Evolutionary conservation across 2,329 filamentous ascomycete genomes (phyloP).

Genomic region (Botryosphaeria dothidea): DNA sequence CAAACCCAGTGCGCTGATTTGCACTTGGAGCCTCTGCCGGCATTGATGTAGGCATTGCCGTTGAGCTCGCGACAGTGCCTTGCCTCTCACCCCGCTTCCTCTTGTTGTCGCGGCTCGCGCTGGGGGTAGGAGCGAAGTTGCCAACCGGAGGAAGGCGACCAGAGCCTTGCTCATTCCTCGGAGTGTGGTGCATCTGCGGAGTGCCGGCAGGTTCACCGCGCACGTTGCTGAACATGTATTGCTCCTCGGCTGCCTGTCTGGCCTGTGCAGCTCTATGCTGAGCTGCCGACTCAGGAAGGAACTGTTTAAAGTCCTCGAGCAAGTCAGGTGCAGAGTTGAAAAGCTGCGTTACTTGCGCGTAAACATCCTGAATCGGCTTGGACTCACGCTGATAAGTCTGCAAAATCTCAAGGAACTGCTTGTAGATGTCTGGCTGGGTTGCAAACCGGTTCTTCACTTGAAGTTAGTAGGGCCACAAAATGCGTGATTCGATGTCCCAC

Average conservation of each 20-base stretch:
- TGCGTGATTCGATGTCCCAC: constrained; percentile 51
- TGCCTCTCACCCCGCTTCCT: constrained; percentile 71
- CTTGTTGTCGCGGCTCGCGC: constrained; percentile 85
- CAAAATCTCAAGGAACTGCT: constrained; percentile 96
- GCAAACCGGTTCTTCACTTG: constrained; percentile 83
- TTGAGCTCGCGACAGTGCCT: constrained; percentile 46
- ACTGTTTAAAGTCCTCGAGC: constrained; percentile 97
- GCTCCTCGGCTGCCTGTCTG: constrained; percentile 65
- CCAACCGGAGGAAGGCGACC: constrained; percentile 80
- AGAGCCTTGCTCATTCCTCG: constrained; percentile 40
- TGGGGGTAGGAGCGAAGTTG: constrained; percentile 84
- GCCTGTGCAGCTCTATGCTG: constrained; percentile 55
- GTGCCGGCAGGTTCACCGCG: constrained; percentile 53
- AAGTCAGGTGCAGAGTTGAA: constrained; percentile 94
- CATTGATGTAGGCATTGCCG: constrained; percentile 35
- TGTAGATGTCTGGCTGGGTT: constrained; percentile 96
- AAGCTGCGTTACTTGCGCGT: constrained; percentile 90
- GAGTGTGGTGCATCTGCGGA: constrained; percentile 51
- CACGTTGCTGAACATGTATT: constrained; percentile 65
- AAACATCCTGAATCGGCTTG: constrained; percentile 97
- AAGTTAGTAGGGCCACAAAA: background rate
- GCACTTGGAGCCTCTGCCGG: constrained; percentile 32
- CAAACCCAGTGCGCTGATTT: constrained; percentile 27
- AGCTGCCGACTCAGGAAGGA: constrained; percentile 85
- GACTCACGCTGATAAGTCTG: constrained; percentile 98